These are phyloP conservation scores for Furcasterigmium furcatum DNA, from an alignment of 2,329 filamentous ascomycete species.

Conservation along the genomic window DNA sequence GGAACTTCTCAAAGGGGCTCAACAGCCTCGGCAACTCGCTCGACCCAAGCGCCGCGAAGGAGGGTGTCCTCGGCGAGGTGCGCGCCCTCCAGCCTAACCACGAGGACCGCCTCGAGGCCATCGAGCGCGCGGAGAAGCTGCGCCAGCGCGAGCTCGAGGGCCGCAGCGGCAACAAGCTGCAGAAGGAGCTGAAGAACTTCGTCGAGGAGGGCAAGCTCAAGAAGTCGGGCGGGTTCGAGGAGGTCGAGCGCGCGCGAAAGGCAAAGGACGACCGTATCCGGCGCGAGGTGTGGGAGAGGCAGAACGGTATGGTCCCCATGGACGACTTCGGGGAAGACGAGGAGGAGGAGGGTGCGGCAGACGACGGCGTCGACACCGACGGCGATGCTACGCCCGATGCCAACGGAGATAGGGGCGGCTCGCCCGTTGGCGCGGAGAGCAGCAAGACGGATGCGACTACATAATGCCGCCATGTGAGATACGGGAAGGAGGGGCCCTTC, in stretches of 20 bases:
- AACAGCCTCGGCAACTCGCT: conserved; percentile 47
- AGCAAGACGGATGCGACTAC: neutral
- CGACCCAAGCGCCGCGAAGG: conserved; percentile 82
- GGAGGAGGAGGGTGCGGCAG: neutral
- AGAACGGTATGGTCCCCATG: conserved; percentile 52
- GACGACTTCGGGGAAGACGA: conserved; percentile 19
- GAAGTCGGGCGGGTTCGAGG: conserved; percentile 93
- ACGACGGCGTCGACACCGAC: neutral
- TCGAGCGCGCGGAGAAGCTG: conserved; percentile 92
- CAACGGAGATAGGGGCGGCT: neutral
- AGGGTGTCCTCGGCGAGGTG: conserved; percentile 88
- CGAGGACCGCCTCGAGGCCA: conserved; percentile 87
- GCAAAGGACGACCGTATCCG: conserved; percentile 84
- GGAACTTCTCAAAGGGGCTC: conserved; percentile 50
- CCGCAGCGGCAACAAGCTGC: conserved; percentile 71
- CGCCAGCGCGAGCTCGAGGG: conserved; percentile 84
- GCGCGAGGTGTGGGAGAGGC: conserved; percentile 71
- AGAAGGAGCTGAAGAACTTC: conserved; percentile 80
- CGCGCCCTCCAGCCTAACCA: conserved; percentile 92
- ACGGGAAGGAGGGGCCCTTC: too few relatives aligned
- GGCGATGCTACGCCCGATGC: neutral
- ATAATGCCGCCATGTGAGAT: neutral
- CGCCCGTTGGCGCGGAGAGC: neutral
- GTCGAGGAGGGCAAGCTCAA: conserved; percentile 89
- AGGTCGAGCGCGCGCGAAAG: conserved; percentile 80